Base-by-base conservation (phyloP, 345 rosid species). In the Linum lewisii region DNA sequence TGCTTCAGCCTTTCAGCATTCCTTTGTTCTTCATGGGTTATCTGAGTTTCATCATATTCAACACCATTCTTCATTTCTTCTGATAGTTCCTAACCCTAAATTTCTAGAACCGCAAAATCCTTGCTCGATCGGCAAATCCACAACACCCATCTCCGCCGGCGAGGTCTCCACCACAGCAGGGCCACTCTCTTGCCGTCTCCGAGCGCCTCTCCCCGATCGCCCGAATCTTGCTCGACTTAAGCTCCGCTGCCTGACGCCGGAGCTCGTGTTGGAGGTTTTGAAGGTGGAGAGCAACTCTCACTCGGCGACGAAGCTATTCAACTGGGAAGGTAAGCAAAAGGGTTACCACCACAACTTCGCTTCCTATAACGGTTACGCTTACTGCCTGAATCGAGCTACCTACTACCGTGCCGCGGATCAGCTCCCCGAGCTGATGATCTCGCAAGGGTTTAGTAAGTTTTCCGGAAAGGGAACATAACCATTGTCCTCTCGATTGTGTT, bases 281-380 rank as follows among this genome's bases (percentile, higher is more conserved):
- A 92, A 83, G 64, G 64, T 70, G 42, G 87, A 83, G 4, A 78
- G 58, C 51, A 61, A 78, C 68, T 80, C 95, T 32, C 66, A 65
- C 1, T 24, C 84, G 2, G 93, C 91, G 24, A 66, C 98, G n/a
- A 86, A 84, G 75, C 84, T 88, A 83, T 92, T 92, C 66, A 84
- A 77, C 63, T 88, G 98, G 97, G 95, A 91, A 6, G 97, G 95
- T 47, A 88, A 83, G 73, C 97, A 92, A 21, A 92, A 86, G 69
- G 94, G 98, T 24, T 88, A 80, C 47, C 69, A 65, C 18, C 97
- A 86, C 51, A 82, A 71, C 62, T 92, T 80, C 68, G 81, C 91
- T 1, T 65, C 89, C n/a, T 92, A 92, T 73, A 92, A 92, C 62
- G 95, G 95, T 18, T 78, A 84, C 62, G 89, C 97, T 53, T 86